Conservation (phyloP, 495 filamentous ascomycete species). For the Penicillium goetzii region DNA sequence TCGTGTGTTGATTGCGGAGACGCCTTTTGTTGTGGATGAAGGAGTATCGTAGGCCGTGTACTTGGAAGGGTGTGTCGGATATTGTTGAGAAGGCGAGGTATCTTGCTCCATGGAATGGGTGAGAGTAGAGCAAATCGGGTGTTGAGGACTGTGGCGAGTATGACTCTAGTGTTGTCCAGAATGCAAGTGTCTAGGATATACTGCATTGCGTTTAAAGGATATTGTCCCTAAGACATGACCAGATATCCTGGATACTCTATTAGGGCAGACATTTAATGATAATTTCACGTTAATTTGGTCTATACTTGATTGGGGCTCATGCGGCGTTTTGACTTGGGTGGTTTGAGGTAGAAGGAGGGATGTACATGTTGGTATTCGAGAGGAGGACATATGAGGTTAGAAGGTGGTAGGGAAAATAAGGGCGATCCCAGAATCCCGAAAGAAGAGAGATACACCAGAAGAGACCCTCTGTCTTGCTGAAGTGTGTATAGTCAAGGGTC, state of each 20-base stretch:
- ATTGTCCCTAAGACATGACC: neutral
- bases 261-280: neutral
- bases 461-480: constrained; percentile 4
- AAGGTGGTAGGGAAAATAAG: neutral
- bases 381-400: neutral
- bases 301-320: constrained; percentile 12
- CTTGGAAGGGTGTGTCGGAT: too few relatives aligned
- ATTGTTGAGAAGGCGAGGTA: too few relatives aligned
- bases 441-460: neutral
- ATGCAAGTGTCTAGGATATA: neutral
- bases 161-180: too few relatives aligned
- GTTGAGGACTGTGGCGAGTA: too few relatives aligned
- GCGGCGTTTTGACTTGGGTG: constrained; percentile 13
- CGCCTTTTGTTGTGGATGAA: too few relatives aligned
- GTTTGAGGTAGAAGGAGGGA: constrained; percentile 4
- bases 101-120: too few relatives aligned
- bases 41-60: too few relatives aligned
- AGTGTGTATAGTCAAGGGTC: constrained; percentile 23
- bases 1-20: too few relatives aligned
- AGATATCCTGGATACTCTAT: neutral
- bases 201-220: neutral
- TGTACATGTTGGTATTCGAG: constrained; percentile 19
- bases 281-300: constrained; percentile 13
- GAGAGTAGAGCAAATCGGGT: too few relatives aligned
- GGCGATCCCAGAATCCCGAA: neutral